A percentile compares a stretch with the other conserved stretches of the same genome.
These are phyloP conservation scores for Eucalyptus regnans DNA, from an alignment of 345 rosid species.

Conservation along the genomic window DNA sequence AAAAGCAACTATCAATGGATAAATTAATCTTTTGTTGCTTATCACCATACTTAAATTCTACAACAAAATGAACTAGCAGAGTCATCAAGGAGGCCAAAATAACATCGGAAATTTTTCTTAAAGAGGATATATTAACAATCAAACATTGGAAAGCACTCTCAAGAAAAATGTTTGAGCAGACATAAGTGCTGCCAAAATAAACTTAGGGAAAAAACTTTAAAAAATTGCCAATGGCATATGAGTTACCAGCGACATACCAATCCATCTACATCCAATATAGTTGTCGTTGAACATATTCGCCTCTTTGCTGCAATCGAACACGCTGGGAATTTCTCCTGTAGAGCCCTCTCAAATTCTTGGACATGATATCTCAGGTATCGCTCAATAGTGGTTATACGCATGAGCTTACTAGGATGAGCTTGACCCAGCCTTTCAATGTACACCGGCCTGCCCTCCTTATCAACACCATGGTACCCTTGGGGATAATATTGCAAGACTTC, in stretches of 20 bases:
- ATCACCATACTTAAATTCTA: background rate
- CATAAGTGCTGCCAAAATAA: background rate
- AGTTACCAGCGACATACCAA: constrained; percentile 45
- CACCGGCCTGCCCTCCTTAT: constrained; percentile 91
- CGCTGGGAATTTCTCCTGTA: constrained; percentile 80
- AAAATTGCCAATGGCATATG: background rate
- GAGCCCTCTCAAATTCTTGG: constrained; percentile 89
- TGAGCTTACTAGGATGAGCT: constrained; percentile 77
- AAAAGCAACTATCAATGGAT: background rate
- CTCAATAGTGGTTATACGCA: constrained; percentile 72
- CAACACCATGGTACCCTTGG: constrained; percentile 97
- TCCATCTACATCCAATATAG: constrained; percentile 86
- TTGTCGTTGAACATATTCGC: constrained; percentile 67
- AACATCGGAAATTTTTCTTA: background rate
- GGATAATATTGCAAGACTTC: constrained; percentile 90
- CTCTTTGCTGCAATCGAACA: constrained; percentile 88
- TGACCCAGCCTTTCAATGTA: constrained; percentile 94
- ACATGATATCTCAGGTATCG: constrained; percentile 90
- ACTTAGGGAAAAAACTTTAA: background rate
- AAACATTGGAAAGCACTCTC: background rate
- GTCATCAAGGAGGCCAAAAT: background rate
- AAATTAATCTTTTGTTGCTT: background rate
- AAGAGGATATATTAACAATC: background rate
- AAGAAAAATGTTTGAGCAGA: background rate
- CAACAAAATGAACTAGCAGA: background rate